A percentile compares a stretch with the other conserved stretches of the same genome.
Conservation (phyloP, 2,329 filamentous ascomycete genomes). For the Claviceps quebecensis region DNA sequence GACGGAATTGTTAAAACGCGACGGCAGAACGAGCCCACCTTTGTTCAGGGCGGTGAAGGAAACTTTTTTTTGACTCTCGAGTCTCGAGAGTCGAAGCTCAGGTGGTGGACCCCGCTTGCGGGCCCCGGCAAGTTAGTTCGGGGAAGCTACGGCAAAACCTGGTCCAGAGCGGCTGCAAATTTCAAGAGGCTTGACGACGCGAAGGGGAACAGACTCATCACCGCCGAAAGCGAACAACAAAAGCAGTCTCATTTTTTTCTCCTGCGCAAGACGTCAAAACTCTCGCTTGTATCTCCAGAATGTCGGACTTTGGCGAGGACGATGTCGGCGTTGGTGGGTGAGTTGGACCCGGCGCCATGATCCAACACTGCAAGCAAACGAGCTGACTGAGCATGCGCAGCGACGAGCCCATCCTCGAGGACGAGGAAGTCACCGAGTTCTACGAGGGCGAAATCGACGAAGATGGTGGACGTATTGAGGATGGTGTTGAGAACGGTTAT, state of each 20-base stretch:
- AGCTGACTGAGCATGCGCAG: slow-evolving; percentile 23
- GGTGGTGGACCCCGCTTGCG: neutral
- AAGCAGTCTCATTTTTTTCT: neutral
- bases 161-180: slow-evolving; percentile 13
- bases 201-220: neutral
- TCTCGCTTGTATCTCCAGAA: slow-evolving; percentile 18
- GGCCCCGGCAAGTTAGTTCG: slow-evolving; percentile 5
- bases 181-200: slow-evolving; percentile 13
- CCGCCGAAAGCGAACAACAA: neutral
- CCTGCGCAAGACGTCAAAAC: neutral
- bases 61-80: slow-evolving; percentile 13
- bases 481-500: slow-evolving; percentile 37
- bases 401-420: slow-evolving; percentile 59
- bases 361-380: neutral
- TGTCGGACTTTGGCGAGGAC: slow-evolving; percentile 65
- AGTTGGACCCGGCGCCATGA: slow-evolving; percentile 18
- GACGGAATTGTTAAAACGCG: neutral
- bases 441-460: slow-evolving; percentile 42
- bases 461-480: slow-evolving; percentile 34
- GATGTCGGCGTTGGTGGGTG: slow-evolving; percentile 45
- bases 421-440: slow-evolving; percentile 48
- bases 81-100: neutral
- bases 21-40: slow-evolving; percentile 19
- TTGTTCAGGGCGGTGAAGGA: slow-evolving; percentile 20
- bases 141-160: slow-evolving; percentile 19